Percentiles rank a stretch among this genome's conserved stretches.
These are phyloP conservation scores for Sporothrix curviconia DNA, from an alignment of 2,329 filamentous ascomycete genomes.

Conservation along the genomic window DNA sequence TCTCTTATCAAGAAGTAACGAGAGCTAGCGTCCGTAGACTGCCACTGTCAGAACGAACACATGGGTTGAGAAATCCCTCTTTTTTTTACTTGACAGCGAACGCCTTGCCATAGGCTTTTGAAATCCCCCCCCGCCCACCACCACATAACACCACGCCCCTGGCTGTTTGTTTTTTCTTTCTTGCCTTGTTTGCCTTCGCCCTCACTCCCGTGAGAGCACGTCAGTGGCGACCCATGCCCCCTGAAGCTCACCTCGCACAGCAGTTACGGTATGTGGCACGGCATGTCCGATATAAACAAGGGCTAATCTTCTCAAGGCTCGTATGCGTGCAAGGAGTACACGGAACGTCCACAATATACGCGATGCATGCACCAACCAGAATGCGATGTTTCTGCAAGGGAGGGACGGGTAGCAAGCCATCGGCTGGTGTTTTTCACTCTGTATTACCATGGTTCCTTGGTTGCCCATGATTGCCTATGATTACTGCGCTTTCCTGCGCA, in stretches of 20 bases:
- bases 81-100: no score
- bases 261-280: neutral
- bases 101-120: no score
- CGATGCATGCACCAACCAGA: neutral
- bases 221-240: no score
- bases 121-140: no score
- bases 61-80: no score
- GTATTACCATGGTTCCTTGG: neutral
- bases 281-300: neutral
- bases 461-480: neutral
- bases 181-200: no score
- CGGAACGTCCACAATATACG: neutral
- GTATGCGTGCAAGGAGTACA: no score
- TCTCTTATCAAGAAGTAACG: no score
- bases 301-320: neutral
- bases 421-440: neutral
- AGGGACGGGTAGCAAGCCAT: neutral
- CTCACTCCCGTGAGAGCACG: neutral
- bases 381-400: neutral
- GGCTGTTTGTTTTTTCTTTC: no score
- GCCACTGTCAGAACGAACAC: no score
- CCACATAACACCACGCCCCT: no score
- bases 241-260: constrained; percentile 1
- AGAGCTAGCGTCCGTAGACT: no score
- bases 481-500: neutral